A percentile compares a stretch with the other conserved stretches of the same genome.
Conservation (phyloP, 371 early-diverging fungal species). For the Coemansia sp. region DNA sequence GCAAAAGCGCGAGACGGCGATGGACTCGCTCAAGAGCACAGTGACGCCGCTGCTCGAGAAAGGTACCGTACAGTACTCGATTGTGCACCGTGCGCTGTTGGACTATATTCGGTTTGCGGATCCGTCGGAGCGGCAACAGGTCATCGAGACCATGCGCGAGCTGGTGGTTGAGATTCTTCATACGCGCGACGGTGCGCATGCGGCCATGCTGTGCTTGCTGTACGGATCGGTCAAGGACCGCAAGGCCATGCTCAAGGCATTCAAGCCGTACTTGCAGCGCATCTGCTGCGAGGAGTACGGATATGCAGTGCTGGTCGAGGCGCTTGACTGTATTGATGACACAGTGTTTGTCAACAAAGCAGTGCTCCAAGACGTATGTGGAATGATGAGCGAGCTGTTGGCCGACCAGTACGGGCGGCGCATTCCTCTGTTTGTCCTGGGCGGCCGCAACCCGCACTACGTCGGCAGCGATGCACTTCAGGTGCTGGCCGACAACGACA, state of each 20-base stretch:
- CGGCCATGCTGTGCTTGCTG: slow-evolving; percentile 77
- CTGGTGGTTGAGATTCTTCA: slow-evolving; percentile 84
- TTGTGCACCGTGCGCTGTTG: slow-evolving; percentile 82
- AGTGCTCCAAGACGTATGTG: slow-evolving; percentile 61
- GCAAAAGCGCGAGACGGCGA: slow-evolving; percentile 71
- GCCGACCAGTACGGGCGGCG: slow-evolving; percentile 74
- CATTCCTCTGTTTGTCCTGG: slow-evolving; percentile 68
- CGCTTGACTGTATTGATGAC: slow-evolving; percentile 90
- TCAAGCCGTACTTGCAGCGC: slow-evolving; percentile 79
- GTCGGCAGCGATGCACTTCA: slow-evolving; percentile 65
- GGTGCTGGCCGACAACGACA: slow-evolving; percentile 62
- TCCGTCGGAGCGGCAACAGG: slow-evolving; percentile 58
- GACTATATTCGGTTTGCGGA: slow-evolving; percentile 76
- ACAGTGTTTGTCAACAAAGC: slow-evolving; percentile 83
- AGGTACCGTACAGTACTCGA: slow-evolving; percentile 76
- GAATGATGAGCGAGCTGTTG: slow-evolving; percentile 54
- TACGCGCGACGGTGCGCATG: slow-evolving; percentile 85
- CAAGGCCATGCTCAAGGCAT: slow-evolving; percentile 81
- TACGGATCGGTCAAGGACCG: slow-evolving; percentile 85
- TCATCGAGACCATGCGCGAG: slow-evolving; percentile 79
- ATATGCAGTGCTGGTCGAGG: slow-evolving; percentile 76
- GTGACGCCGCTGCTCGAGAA: slow-evolving; percentile 77
- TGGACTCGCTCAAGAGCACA: slow-evolving; percentile 70
- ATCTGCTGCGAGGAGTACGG: slow-evolving; percentile 90
- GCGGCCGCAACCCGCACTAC: slow-evolving; percentile 71